phyloP scores from a whole-genome alignment of 2,329 filamentous ascomycete species.

The Westerdykella sp. region DNA sequence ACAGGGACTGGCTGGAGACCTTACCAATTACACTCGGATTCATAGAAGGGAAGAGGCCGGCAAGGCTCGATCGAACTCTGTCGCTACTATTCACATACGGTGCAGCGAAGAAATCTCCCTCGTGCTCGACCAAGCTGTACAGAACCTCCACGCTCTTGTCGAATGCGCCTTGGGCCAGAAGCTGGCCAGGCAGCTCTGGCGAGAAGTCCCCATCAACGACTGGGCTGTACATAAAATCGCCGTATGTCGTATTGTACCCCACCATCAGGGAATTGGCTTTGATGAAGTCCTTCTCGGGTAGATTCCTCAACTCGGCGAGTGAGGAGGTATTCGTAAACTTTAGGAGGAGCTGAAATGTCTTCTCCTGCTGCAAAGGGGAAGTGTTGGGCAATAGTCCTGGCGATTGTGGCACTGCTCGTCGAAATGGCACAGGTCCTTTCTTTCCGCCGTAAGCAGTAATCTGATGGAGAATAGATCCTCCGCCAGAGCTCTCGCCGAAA shows the following conservation, averaged over 20 bases:
- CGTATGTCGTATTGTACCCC: slow-evolving; percentile 36
- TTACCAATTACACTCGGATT: slow-evolving; percentile 2
- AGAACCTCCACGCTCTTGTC: slow-evolving; percentile 43
- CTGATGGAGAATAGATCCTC: slow-evolving; percentile 51
- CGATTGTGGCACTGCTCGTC: slow-evolving; percentile 43
- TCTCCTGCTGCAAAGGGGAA: slow-evolving; percentile 35
- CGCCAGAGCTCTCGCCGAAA: slow-evolving; percentile 44
- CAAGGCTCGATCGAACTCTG: slow-evolving; percentile 32
- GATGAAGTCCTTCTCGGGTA: slow-evolving; percentile 38
- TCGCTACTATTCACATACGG: not conserved
- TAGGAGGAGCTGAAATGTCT: slow-evolving; percentile 37
- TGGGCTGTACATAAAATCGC: slow-evolving; percentile 39
- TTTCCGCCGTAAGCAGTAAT: slow-evolving; percentile 48
- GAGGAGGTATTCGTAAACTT: slow-evolving; percentile 39
- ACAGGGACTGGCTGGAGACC: slow-evolving; percentile 11
- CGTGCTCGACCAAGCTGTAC: slow-evolving; percentile 27
- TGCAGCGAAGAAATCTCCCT: slow-evolving; percentile 12
- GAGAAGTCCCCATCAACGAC: slow-evolving; percentile 47
- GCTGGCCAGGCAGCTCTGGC: slow-evolving; percentile 42
- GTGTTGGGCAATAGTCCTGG: slow-evolving; percentile 30
- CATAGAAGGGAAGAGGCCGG: slow-evolving; percentile 22
- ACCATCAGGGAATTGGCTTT: slow-evolving; percentile 38
- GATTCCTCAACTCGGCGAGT: slow-evolving; percentile 40
- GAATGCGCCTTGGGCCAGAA: slow-evolving; percentile 42
- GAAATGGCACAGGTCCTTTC: slow-evolving; percentile 36